phyloP scores from a whole-genome alignment of 2,329 filamentous ascomycete species.

The Dothiorella sarmentorum region DNA sequence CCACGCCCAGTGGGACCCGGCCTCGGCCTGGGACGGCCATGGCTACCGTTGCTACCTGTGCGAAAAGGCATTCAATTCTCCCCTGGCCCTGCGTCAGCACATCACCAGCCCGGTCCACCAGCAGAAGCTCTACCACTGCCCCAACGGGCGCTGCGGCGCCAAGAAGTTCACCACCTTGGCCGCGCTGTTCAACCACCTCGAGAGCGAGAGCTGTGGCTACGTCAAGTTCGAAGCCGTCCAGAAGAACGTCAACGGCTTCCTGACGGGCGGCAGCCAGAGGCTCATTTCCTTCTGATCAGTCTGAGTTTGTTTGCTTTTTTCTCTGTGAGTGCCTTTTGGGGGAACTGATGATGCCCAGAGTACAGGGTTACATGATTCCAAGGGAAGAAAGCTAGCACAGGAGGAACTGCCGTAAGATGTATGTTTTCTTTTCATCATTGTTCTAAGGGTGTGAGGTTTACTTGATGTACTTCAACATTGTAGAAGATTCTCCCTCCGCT shows the following conservation, averaged over 20 bases:
- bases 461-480: no score
- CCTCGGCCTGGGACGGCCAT: conserved; percentile 44
- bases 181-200: conserved; percentile 44
- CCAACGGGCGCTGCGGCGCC: conserved; percentile 40
- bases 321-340: no score
- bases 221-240: conserved; percentile 43
- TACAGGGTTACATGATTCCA: no score
- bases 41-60: conserved; percentile 56
- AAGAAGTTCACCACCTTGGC: conserved; percentile 41
- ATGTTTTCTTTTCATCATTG: no score
- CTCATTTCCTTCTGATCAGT: no score
- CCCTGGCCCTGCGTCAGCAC: conserved; percentile 48
- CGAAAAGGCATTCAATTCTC: conserved; percentile 39
- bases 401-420: no score
- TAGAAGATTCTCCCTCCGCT: no score
- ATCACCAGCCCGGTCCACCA: conserved; percentile 53
- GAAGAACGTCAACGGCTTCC: conserved; percentile 21
- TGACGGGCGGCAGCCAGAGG: not conserved
- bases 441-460: no score
- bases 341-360: no score
- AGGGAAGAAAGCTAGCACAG: no score
- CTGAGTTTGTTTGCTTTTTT: no score
- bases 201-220: conserved; percentile 43
- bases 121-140: conserved; percentile 46
- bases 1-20: conserved; percentile 35